These are phyloP conservation scores for Monilinia aucupariae DNA, from an alignment of 2,329 filamentous ascomycete species.

Conservation along the genomic window DNA sequence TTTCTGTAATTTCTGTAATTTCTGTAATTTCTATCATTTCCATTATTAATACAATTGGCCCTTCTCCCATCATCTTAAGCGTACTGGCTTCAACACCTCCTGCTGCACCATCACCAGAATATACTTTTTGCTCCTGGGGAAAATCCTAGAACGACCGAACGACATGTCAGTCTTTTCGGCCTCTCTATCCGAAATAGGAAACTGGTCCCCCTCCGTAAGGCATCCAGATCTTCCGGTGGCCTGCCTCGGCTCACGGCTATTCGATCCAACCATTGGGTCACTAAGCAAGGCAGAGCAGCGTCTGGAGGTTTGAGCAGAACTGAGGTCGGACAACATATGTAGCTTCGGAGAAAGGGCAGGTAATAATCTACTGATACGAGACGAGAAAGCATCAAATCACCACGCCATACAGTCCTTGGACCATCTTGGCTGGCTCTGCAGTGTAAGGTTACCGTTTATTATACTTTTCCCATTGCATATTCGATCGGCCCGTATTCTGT, in stretches of 20 bases:
- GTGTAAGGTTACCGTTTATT: background rate
- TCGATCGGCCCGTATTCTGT: constrained; percentile 1
- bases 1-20: no score
- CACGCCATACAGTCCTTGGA: background rate
- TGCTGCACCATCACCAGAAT: no score
- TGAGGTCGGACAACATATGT: constrained; percentile 3
- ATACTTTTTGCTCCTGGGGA: background rate
- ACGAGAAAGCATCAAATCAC: background rate
- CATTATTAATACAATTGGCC: no score
- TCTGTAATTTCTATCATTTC: no score
- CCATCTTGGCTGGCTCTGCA: no score
- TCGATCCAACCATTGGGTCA: background rate
- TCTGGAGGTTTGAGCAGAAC: background rate
- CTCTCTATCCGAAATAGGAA: constrained; percentile 8
- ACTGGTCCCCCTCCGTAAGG: constrained; percentile 1
- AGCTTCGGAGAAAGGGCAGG: constrained; percentile 1
- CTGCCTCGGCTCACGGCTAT: constrained; percentile 10
- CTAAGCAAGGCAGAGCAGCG: background rate
- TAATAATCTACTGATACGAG: background rate
- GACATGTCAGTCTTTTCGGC: background rate
- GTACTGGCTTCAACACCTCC: no score
- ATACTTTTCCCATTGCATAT: background rate
- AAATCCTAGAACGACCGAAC: background rate
- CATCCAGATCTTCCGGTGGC: background rate
- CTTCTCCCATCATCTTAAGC: no score